Conservation (phyloP, 139 green algal species). For the Zygnema circumcarinatum region DNA sequence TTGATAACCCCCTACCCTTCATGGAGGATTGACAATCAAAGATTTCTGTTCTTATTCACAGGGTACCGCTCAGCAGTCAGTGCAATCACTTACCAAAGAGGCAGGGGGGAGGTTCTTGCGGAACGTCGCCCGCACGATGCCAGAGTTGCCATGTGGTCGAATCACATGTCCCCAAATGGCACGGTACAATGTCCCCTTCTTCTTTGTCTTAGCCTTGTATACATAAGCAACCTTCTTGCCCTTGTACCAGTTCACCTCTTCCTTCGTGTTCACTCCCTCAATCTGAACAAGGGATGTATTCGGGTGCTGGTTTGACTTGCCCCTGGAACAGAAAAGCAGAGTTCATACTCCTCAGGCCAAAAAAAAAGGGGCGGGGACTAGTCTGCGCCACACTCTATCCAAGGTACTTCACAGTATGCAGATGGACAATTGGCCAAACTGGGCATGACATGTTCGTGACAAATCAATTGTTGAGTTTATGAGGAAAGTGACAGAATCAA, state of each 20-base stretch:
- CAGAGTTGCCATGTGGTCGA: conserved; percentile 87
- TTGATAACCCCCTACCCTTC: not conserved
- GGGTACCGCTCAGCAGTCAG: not conserved
- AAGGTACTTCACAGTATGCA: not conserved
- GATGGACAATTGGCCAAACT: too few species aligned
- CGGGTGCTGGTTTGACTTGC: conserved; percentile 61
- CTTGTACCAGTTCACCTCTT: conserved; percentile 93
- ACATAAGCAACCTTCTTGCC: conserved; percentile 98
- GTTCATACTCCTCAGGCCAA: not conserved
- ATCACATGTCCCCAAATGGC: conserved; percentile 93
- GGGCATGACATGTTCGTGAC: too few species aligned
- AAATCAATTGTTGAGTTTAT: too few species aligned
- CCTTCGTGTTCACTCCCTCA: conserved; percentile 84
- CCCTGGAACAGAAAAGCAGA: conserved; percentile 13
- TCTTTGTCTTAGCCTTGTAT: conserved; percentile 98
- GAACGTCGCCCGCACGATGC: conserved; percentile 94
- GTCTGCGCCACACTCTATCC: not conserved
- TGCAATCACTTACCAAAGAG: conserved; percentile 34
- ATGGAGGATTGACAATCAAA: not conserved
- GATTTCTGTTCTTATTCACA: not conserved
- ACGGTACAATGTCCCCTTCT: conserved; percentile 89
- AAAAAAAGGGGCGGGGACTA: not conserved
- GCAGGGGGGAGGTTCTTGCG: conserved; percentile 90
- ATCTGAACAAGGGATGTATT: conserved; percentile 83
- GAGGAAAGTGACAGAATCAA: too few species aligned